phyloP scores from a whole-genome alignment of 2,329 filamentous ascomycete species.

The Aureobasidium sp. region DNA sequence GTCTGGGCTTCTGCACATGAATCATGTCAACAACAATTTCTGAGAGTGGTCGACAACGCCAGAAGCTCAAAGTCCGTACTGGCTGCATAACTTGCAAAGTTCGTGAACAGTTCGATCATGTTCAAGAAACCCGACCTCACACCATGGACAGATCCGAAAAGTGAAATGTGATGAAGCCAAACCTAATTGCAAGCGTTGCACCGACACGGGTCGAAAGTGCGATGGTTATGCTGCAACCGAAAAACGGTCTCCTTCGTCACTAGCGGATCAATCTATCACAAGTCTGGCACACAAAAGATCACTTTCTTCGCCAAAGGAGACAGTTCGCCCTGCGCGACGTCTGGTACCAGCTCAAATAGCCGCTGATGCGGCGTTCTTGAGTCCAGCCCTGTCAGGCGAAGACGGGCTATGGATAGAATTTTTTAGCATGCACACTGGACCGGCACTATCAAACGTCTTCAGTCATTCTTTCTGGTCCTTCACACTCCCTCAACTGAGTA shows the following conservation, averaged over 20 bases:
- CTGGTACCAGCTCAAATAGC: neutral
- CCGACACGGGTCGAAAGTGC: conserved; percentile 49
- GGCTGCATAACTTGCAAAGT: conserved; percentile 53
- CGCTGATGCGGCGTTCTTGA: neutral
- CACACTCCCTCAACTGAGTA: conserved; percentile 27
- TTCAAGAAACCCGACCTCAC: neutral
- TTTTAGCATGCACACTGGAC: conserved; percentile 23
- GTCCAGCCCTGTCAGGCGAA: neutral
- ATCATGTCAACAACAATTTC: neutral
- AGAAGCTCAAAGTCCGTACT: conserved; percentile 25
- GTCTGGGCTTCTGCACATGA: too few relatives aligned
- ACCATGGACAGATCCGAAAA: conserved; percentile 41
- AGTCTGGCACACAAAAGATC: neutral
- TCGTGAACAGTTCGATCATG: neutral
- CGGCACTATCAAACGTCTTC: conserved; percentile 22
- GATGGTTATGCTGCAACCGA: conserved; percentile 43
- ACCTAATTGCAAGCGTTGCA: conserved; percentile 48
- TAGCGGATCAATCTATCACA: neutral
- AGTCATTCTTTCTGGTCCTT: conserved; percentile 27
- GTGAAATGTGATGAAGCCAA: conserved; percentile 53
- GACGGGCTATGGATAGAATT: conserved; percentile 20
- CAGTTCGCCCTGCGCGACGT: neutral
- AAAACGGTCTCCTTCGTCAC: neutral
- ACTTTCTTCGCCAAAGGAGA: neutral
- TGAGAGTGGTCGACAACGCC: neutral